A percentile compares a stretch with the other conserved stretches of the same genome.
Conservation (phyloP, 169 alveolate species). For the Plasmodium gaboni region DNA sequence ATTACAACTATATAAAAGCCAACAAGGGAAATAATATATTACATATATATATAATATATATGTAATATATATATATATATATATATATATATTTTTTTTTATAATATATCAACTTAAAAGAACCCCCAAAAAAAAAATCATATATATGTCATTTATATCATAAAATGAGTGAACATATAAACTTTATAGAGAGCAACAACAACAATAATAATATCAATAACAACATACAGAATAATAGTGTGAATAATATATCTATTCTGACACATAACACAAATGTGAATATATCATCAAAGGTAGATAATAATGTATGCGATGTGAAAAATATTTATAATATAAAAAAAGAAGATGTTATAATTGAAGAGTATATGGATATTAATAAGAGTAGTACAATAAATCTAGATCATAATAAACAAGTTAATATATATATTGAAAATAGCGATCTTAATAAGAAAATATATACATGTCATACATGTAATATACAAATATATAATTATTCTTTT, state of each 20-base stretch:
- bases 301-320: background rate
- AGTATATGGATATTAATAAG: constrained; percentile 31
- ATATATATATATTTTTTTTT: no score
- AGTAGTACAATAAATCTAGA: constrained; percentile 28
- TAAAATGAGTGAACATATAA: no score
- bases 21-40: no score
- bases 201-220: background rate
- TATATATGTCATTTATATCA: no score
- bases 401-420: constrained; percentile 62
- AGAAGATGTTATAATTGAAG: constrained; percentile 48
- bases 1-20: no score
- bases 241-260: background rate
- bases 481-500: constrained; percentile 64
- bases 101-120: no score
- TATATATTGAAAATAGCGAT: constrained; percentile 55
- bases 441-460: constrained; percentile 49
- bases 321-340: constrained; percentile 46
- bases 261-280: background rate
- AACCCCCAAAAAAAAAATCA: no score
- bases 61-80: no score
- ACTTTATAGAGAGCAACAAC: no score
- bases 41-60: no score
- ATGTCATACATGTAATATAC: constrained; percentile 74
- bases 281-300: background rate
- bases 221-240: background rate